phyloP scores from a whole-genome alignment of 768 basidiomycete genomes.

The Rubroboletus pulcherrimus region DNA sequence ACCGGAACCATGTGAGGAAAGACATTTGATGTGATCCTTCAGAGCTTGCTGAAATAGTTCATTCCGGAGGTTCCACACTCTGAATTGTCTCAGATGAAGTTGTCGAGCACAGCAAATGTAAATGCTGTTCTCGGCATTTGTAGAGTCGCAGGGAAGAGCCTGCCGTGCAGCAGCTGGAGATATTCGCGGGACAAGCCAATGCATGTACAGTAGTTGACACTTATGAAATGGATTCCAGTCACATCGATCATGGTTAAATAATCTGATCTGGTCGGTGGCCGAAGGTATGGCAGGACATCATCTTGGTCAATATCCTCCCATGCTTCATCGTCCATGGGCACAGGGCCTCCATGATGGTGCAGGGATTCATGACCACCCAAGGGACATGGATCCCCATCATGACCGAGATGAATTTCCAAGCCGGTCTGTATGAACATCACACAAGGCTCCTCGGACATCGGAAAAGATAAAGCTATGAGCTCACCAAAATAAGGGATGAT shows the following conservation, averaged over 20 bases:
- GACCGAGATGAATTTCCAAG: too few relatives aligned
- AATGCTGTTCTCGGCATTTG: neutral
- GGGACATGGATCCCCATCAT: neutral
- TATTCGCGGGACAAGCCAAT: neutral
- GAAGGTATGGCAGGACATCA: neutral
- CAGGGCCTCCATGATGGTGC: fast-evolving
- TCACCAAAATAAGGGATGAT: neutral
- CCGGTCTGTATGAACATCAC: too few relatives aligned
- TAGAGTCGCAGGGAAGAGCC: neutral
- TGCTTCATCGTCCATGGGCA: neutral
- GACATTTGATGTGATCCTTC: neutral
- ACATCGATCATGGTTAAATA: neutral
- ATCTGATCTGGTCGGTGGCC: too few relatives aligned
- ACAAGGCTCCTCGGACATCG: too few relatives aligned
- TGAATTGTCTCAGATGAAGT: conserved; percentile 15
- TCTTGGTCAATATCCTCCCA: neutral
- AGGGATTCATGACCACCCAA: fast-evolving
- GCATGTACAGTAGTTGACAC: neutral
- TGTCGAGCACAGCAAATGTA: conserved; percentile 21
- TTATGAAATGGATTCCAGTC: neutral
- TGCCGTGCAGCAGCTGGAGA: neutral
- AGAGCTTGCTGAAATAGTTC: conserved; percentile 9
- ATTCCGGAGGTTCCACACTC: conserved; percentile 10
- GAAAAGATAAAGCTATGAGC: too few relatives aligned
- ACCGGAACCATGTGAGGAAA: too few relatives aligned